Base-by-base conservation (phyloP, 2,329 filamentous ascomycete species). In the Rugonectria rugulosa region DNA sequence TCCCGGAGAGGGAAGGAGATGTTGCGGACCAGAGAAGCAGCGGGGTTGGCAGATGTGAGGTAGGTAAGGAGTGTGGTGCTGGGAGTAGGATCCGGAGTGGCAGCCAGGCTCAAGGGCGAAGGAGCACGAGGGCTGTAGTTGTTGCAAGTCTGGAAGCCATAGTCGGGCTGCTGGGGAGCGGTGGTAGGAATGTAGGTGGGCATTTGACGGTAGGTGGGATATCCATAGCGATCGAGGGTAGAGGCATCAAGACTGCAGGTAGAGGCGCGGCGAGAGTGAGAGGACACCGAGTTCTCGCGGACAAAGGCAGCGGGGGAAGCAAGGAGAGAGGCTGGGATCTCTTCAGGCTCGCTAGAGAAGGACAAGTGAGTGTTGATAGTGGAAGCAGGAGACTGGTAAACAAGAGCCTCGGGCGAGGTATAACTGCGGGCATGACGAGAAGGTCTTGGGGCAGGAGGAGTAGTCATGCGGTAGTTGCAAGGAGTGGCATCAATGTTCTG, bases 151-250 rank as follows among this genome's bases (percentile, higher is more conserved):
- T 76, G 69, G 61, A 79, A 81, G 64, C 79, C 73, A 69, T 80
- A 83, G 10, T 73, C 72, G 26, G 62, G 36, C 8, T 66, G 59
- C 40, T 41, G 42, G 11, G 31, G 59, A 17, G 62, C 24, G 3
- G 56, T 19, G 19, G 57, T 45, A 5, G 68, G 59, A 41, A 71
- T 46, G 37, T 81, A 74, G 26, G 65, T 43, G 37, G 90, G 88
- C 72, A 92, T 81, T 66, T 90, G 88, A 54, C 89, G 88, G 75
- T 95, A 96, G 41, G 90, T 90, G n/a, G 92, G 89, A 76, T 91
- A 96, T 57, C 88, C 89, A 75, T 88, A 94, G 63, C 87, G 87
- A 65, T 83, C 86, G 52, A 91, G 76, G 29, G 84, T 80, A 56
- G 79, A 77, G 61, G 85, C 84, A 63, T 93, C 89, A 40, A 93